Base-by-base conservation (phyloP, 1,284 basidiomycete genomes). In the Tilletia indica region DNA sequence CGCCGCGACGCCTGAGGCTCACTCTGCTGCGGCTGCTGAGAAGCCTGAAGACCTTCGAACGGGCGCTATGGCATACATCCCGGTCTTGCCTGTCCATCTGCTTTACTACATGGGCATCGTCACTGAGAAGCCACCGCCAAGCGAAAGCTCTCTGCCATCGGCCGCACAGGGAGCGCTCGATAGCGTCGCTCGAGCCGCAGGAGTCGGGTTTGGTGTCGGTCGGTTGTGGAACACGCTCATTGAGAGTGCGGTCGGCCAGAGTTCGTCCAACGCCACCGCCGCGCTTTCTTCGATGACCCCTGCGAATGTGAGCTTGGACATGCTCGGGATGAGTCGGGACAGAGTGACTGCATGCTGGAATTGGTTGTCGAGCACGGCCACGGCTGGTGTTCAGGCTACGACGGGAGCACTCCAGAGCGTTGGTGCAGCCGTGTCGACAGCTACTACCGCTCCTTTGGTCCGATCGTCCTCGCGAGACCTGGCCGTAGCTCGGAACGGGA, bases 71-170 rank as follows among this genome's bases (percentile, higher is more conserved):
- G 12, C 36, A 6, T 64, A 64, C 34, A 64, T 64, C 38, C 61
- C 61, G 8, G 61, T 64, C 31, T 21, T 64, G 12, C 61, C 61
- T 11, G 61, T 64, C 9, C 61, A 64, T 64, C 34, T 64, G 36
- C 38, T 64, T 14, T 64, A 64, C 36, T 64, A 64, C 61, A 64
- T 64, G 61, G 61, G 61, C 31, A 64, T 64, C 36, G 61, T 64
- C 14, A 64, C 61, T 0, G 61, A 64, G 36, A 34, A 38, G 31
- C 61, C 61, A 16, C 12, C 61, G 9, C 5, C 36, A 39, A 64
- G 61, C 34, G 36, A 34, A 38, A 1, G 36, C 4, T 25, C 31
- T 36, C 21, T 64, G 61, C 61, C 61, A 3, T 64, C 61, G 31
- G 61, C 61, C 8, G 61, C 61, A 34, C 38, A 64, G 36, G 61